Base-by-base conservation (phyloP, 1,139 yeast species). In the Taiozyma onychis region DNA sequence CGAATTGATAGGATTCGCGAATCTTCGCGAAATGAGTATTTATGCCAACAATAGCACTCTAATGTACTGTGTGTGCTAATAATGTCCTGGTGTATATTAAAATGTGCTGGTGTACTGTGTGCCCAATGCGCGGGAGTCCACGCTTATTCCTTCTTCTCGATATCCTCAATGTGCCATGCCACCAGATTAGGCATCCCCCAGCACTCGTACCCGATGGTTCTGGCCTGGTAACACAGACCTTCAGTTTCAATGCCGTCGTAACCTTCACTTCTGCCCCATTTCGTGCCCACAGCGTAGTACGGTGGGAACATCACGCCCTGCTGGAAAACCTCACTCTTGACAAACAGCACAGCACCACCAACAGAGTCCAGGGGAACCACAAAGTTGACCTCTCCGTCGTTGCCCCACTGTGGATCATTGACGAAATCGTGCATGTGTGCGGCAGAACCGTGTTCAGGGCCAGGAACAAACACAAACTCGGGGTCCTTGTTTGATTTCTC, bases 191-290 rank as follows among this genome's bases (percentile, higher is more conserved):
- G 65, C 50, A 58, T 52, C 9, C 60, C 65, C 62, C 62, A 73
- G 57, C 81, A 76, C 32, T 60, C 53, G 54, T 74, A 76, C 1
- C 78, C 79, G 34, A 74, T 60, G 0, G 68, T 61, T 49, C 66
- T 70, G 2, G 80, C 80, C 46, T 69, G 61, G 53, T 74, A 76
- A 53, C 81, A 76, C 13, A 76, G 48, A 1, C 80, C 80, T 58
- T 76, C 80, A 2, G 79, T 75, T 55, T 76, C 81, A 37, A 76
- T 74, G 16, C 80, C 81, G 57, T 76, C 81, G 49, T 68, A 76
- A 1, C 81, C 81, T 57, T 75, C 80, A 2, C 44, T 32, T 35
- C 60, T 44, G 71, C 61, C 26, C 70, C 71, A 78, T 73, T 52
- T 55, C 2, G 76, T 66, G 1, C 81, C 81, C 9, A 76, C 67